phyloP scores from a whole-genome alignment of 176 grass and related monocot species.

The bread wheat (Triticum aestivum) region DNA sequence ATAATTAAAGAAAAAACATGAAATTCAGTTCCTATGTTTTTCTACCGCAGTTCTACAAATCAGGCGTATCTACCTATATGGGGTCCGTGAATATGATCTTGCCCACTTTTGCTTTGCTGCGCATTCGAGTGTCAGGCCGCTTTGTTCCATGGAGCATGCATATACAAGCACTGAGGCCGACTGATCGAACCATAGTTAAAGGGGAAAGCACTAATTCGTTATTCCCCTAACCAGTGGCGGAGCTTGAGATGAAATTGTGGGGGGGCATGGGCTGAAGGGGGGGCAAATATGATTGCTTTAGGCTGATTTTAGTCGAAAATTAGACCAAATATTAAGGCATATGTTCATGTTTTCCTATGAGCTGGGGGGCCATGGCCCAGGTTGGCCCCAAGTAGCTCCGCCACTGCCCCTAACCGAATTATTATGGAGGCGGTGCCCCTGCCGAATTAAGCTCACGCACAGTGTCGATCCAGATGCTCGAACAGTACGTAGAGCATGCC shows the following conservation, averaged over 20 bases:
- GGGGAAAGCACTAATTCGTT: background rate
- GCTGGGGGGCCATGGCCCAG: too few relatives aligned
- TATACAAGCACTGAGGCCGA: too few relatives aligned
- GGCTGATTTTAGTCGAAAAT: too few relatives aligned
- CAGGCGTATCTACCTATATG: background rate
- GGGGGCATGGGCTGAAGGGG: too few relatives aligned
- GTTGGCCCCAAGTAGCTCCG: too few relatives aligned
- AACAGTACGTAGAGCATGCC: background rate
- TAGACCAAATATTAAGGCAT: too few relatives aligned
- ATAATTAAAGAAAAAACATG: too few relatives aligned
- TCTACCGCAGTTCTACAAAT: too few relatives aligned
- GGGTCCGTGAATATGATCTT: background rate
- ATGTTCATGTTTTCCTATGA: too few relatives aligned
- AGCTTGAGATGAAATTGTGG: too few relatives aligned
- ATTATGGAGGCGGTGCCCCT: background rate
- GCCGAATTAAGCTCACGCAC: background rate
- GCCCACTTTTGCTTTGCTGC: background rate
- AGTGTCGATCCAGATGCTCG: background rate
- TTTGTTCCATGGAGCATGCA: constrained; percentile 4
- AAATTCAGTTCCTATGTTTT: background rate
- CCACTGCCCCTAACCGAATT: background rate
- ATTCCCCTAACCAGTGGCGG: background rate
- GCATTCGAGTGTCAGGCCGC: background rate
- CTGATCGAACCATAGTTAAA: too few relatives aligned
- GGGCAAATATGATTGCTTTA: too few relatives aligned